Conservation (phyloP, 345 rosid genomes). For the Physaria fendleri region DNA sequence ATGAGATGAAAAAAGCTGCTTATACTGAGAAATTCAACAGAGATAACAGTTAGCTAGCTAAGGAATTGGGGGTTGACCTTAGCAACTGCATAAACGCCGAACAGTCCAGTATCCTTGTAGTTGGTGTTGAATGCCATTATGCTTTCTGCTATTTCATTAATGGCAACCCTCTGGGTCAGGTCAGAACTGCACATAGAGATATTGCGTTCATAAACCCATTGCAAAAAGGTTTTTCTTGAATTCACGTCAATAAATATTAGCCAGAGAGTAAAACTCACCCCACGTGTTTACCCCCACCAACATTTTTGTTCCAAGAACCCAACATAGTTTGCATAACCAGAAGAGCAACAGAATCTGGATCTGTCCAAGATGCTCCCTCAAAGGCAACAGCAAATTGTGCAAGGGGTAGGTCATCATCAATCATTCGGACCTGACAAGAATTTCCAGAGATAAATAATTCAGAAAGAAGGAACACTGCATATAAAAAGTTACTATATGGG, state of each 20-base stretch:
- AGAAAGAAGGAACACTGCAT: constrained; percentile 5
- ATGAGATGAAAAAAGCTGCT: neutral
- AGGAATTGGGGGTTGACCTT: constrained; percentile 45
- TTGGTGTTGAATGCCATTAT: constrained; percentile 99
- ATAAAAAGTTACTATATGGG: neutral
- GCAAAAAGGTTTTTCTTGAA: neutral
- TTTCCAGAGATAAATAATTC: neutral
- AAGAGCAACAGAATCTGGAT: constrained; percentile 90
- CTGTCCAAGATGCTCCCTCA: constrained; percentile 97
- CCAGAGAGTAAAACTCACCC: constrained; percentile 50
- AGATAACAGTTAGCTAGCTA: neutral
- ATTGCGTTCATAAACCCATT: constrained; percentile 19
- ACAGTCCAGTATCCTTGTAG: constrained; percentile 97
- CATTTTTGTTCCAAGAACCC: constrained; percentile 89
- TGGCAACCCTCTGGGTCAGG: constrained; percentile 77
- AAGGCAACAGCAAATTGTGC: constrained; percentile 99
- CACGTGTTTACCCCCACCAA: constrained; percentile 97
- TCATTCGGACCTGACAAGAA: constrained; percentile 70
- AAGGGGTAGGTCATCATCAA: constrained; percentile 86
- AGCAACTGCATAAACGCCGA: constrained; percentile 95
- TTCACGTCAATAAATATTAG: neutral
- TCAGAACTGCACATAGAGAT: constrained; percentile 53
- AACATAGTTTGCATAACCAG: constrained; percentile 99
- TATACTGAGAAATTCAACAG: neutral
- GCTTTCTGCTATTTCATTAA: constrained; percentile 90